Evolutionary conservation across 2,329 filamentous ascomycete genomes (phyloP).

Genomic region (Zymoseptoria brevis): DNA sequence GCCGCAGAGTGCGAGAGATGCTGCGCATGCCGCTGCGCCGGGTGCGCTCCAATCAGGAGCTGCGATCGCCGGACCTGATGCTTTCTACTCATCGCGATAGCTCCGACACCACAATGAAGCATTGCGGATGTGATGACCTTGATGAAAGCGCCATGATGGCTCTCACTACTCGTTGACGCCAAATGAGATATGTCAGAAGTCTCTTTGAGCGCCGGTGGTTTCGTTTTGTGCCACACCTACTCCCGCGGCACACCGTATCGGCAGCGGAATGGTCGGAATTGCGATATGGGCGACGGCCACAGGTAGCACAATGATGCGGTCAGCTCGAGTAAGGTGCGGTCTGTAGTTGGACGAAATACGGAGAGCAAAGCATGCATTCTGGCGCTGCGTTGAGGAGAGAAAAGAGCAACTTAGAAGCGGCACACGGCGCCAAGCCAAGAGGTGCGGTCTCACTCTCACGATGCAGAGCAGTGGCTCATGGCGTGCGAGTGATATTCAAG

Average conservation of each 20-base stretch:
- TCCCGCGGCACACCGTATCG: not conserved
- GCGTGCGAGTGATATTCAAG: not conserved
- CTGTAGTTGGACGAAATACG: not conserved
- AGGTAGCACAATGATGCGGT: not conserved
- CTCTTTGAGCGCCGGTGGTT: not conserved
- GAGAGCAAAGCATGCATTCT: not conserved
- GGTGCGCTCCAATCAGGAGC: conserved; percentile 10
- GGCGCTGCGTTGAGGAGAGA: not conserved
- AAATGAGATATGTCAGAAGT: not conserved
- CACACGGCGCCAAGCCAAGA: not conserved
- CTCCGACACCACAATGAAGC: not conserved
- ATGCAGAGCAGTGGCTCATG: not conserved
- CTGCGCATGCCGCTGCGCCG: not conserved
- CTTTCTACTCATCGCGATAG: not conserved
- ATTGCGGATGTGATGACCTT: conserved; percentile 4
- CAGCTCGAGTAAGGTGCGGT: not conserved
- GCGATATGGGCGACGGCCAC: not conserved
- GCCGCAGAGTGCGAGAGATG: conserved; percentile 8
- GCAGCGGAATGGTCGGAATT: not conserved
- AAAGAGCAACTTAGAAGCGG: not conserved
- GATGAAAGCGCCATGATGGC: conserved; percentile 1
- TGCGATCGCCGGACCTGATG: not conserved
- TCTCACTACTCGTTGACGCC: not conserved
- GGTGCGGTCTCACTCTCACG: not conserved
- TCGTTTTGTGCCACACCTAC: not conserved